phyloP scores from a whole-genome alignment of 768 basidiomycete species.

The Psilocybe azurescens region DNA sequence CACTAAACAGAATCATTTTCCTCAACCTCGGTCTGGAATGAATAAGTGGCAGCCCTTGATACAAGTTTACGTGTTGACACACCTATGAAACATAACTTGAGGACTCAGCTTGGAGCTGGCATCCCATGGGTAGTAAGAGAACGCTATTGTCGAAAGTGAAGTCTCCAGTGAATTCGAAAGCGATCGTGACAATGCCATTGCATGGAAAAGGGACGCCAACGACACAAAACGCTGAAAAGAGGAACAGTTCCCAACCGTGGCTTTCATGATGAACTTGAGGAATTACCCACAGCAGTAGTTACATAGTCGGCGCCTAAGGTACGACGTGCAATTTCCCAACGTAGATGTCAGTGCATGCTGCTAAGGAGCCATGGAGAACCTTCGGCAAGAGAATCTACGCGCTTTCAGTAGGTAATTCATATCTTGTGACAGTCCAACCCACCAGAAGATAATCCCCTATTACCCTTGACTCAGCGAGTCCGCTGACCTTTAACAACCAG shows the following conservation, averaged over 20 bases:
- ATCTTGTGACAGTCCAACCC: conserved; percentile 34
- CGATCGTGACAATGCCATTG: conserved; percentile 82
- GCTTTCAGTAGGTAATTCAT: conserved; percentile 1
- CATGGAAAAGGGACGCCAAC: conserved; percentile 87
- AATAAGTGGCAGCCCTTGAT: conserved; percentile 14
- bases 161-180: conserved; percentile 95
- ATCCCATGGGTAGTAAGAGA: conserved; percentile 81
- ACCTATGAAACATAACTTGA: conserved; percentile 48
- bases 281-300: conserved; percentile 62
- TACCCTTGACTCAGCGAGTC: conserved; percentile 48
- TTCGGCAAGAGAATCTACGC: conserved; percentile 75
- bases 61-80: not conserved
- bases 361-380: conserved; percentile 75
- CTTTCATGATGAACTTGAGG: not conserved
- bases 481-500: conserved; percentile 62
- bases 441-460: conserved; percentile 65
- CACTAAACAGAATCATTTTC: conserved; percentile 61
- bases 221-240: conserved; percentile 72
- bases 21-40: conserved; percentile 35
- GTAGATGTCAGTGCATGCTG: conserved; percentile 82
- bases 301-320: conserved; percentile 64
- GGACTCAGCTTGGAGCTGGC: conserved; percentile 38
- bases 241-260: not conserved
- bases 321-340: conserved; percentile 63
- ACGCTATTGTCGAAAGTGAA: conserved; percentile 78